Conservation (phyloP, 768 basidiomycete genomes). For the Lactarius tabidus region DNA sequence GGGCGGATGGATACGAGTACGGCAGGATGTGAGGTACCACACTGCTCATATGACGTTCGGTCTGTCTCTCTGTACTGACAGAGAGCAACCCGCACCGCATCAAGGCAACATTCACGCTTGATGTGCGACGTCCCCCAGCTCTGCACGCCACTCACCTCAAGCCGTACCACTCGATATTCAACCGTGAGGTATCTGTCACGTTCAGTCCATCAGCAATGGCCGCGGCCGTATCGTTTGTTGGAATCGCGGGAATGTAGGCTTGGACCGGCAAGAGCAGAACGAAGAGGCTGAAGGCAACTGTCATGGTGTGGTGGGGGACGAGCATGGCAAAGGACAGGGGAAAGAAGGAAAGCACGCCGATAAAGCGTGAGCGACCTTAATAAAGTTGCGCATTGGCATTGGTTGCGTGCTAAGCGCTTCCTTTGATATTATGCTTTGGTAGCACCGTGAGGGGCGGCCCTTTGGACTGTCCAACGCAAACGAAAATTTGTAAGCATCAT, state of each 20-base stretch:
- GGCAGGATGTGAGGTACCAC: not conserved
- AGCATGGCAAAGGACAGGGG: not conserved
- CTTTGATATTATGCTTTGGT: no score
- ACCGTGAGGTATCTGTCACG: constrained; percentile 51
- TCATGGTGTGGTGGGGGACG: not conserved
- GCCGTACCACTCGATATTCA: constrained; percentile 60
- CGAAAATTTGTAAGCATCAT: no score
- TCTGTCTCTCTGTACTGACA: not conserved
- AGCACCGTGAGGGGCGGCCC: no score
- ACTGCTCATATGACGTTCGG: not conserved
- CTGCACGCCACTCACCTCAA: constrained; percentile 29
- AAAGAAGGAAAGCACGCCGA: constrained; percentile 9
- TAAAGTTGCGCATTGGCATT: no score
- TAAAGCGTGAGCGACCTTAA: not conserved
- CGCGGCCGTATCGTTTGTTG: constrained; percentile 59
- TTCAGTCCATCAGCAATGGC: constrained; percentile 45
- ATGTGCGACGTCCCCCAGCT: not conserved
- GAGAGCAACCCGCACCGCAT: not conserved
- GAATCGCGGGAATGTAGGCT: constrained; percentile 68
- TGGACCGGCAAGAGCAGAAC: constrained; percentile 21
- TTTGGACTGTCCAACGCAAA: no score
- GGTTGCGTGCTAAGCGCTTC: no score
- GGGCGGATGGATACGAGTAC: not conserved
- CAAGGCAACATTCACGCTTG: not conserved
- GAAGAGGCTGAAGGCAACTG: constrained; percentile 4